Conservation (phyloP, 345 rosid genomes). For the Cardamine occulta region DNA sequence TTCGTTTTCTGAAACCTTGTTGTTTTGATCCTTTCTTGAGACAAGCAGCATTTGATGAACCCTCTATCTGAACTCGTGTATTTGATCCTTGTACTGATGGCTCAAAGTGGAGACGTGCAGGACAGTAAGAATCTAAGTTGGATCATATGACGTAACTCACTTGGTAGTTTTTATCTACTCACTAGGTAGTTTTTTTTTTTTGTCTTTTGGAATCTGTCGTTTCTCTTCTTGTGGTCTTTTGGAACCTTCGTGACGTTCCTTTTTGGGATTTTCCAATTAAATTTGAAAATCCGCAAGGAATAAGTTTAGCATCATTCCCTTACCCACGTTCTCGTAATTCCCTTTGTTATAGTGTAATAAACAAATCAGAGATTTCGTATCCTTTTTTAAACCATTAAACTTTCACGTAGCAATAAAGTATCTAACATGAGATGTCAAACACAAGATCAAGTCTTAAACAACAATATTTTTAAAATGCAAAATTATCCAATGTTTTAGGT, state of each 20-base stretch:
- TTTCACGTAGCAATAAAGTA: constrained; percentile 21
- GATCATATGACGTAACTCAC: constrained; percentile 17
- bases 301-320: constrained; percentile 16
- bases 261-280: constrained; percentile 11
- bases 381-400: constrained; percentile 16
- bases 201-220: background rate
- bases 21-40: too few relatives aligned
- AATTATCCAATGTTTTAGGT: constrained; percentile 7
- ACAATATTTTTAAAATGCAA: background rate
- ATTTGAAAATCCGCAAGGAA: background rate
- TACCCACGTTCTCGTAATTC: background rate
- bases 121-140: constrained; percentile 16
- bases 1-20: too few relatives aligned
- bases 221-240: constrained; percentile 5
- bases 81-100: too few relatives aligned
- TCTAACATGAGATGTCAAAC: background rate
- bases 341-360: background rate
- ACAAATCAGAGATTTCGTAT: constrained; percentile 1
- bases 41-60: too few relatives aligned
- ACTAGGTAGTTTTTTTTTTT: background rate
- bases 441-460: background rate
- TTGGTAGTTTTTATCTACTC: too few relatives aligned
- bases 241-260: background rate
- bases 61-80: background rate
- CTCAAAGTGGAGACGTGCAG: constrained; percentile 18